Conservation (phyloP, 2,329 filamentous ascomycete genomes). For the Alternaria incomplexa region DNA sequence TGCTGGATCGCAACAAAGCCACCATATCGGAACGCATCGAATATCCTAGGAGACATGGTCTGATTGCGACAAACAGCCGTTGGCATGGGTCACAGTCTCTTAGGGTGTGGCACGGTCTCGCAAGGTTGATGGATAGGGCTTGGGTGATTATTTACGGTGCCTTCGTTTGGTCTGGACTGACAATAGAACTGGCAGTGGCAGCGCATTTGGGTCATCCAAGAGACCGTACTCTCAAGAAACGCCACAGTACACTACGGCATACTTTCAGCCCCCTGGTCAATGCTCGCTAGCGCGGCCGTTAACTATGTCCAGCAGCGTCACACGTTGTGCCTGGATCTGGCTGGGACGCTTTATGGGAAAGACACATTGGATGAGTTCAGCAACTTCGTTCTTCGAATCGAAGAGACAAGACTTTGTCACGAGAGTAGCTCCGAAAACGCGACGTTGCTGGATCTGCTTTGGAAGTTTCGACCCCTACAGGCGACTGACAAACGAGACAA, state of each 20-base stretch:
- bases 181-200: slow-evolving; percentile 22
- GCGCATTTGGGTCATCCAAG: slow-evolving; percentile 32
- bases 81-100: slow-evolving; percentile 10
- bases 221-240: slow-evolving; percentile 26
- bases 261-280: slow-evolving; percentile 28
- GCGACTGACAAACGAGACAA: slow-evolving; percentile 30
- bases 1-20: slow-evolving; percentile 8
- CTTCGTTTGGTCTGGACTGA: not conserved
- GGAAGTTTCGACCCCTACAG: slow-evolving; percentile 24
- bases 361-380: slow-evolving; percentile 19
- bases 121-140: slow-evolving; percentile 16
- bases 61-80: slow-evolving; percentile 2
- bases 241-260: slow-evolving; percentile 24
- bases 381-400: slow-evolving; percentile 20
- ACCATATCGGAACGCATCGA: not conserved
- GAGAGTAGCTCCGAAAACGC: not conserved
- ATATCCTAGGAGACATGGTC: slow-evolving; percentile 4
- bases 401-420: slow-evolving; percentile 15
- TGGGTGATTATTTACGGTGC: slow-evolving; percentile 6
- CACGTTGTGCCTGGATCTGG: slow-evolving; percentile 9
- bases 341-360: slow-evolving; percentile 10
- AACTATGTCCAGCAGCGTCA: slow-evolving; percentile 19
- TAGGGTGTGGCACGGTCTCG: slow-evolving; percentile 20
- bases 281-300: slow-evolving; percentile 25
- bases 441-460: slow-evolving; percentile 20